Base-by-base conservation (phyloP, 2,329 filamentous ascomycete genomes). In the Diaporthe helianthi region DNA sequence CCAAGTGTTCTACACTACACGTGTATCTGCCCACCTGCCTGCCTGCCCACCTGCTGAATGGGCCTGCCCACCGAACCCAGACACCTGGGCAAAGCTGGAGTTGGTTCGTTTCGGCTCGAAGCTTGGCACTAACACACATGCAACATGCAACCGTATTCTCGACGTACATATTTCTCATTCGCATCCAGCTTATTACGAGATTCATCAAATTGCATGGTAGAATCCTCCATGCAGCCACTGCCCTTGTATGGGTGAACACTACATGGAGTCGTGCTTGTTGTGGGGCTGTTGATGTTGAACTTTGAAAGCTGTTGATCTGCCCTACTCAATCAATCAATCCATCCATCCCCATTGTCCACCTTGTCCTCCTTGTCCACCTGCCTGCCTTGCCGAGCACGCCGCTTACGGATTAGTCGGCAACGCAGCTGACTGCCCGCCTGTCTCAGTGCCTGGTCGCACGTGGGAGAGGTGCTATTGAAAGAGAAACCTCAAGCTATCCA, bases 361-460 rank as follows among this genome's bases (percentile, higher is more conserved):
- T n/a, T n/a, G n/a, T n/a, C 36, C 13, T 15, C 52, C 36, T 60
- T 44, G 54, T 60, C 36, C 55, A 60, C 36, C 38, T n/a, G n/a
- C n/a, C 36, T 63, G 58, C 58, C 13, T 36, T 49, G 58, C 58
- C 41, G 29, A 47, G 44, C n/a, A 44, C 58, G 41, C 58, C 58
- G 58, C 31, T 63, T 63, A 47, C 58, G 58, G 58, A 5, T 36
- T 63, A 63, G 58, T 36, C 29, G 44, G 58, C 29, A 36, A 9
- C 41, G 17, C 58, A 63, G 58, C 58, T 63, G 58, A 63, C 58
- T 49, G 29, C 24, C n/a, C 58, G 44, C 58, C 58, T 63, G 58
- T 63, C 58, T 63, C 44, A 63, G 41, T 49, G 58, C 58, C 58
- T 26, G 58, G 58, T 33, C 17, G 58, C 58, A 63, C 44, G 58